phyloP scores from a whole-genome alignment of 306 rosid genomes.

The Ziziphus jujuba region DNA sequence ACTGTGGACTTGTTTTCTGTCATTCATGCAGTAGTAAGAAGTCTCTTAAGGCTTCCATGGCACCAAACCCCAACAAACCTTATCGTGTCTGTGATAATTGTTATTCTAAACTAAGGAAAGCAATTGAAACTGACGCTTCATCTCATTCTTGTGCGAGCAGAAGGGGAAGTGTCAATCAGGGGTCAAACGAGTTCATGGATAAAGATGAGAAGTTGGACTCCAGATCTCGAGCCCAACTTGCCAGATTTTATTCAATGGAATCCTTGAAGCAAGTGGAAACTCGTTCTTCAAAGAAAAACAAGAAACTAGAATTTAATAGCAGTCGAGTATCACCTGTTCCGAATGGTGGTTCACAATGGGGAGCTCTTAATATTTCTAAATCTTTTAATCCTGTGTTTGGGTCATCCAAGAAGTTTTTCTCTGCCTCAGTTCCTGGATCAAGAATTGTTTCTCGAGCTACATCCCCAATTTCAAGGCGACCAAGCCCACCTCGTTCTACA shows the following conservation, averaged over 20 bases:
- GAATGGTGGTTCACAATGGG: conserved; percentile 94
- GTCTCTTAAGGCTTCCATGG: conserved; percentile 96
- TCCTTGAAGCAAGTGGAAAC: conserved; percentile 87
- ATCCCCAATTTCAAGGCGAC: conserved; percentile 95
- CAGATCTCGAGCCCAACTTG: conserved; percentile 71
- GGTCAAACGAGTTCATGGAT: conserved; percentile 63
- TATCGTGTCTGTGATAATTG: conserved; percentile 98
- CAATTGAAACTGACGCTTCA: conserved; percentile 70
- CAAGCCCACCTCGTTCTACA: conserved; percentile 99
- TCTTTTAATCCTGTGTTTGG: conserved; percentile 97
- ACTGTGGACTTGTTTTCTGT: conserved; percentile 97
- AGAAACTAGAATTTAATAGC: conserved; percentile 93
- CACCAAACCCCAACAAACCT: conserved; percentile 97
- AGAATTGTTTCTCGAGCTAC: conserved; percentile 99
- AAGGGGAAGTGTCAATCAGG: conserved; percentile 89
- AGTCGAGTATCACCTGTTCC: conserved; percentile 96
- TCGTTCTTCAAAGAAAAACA: conserved; percentile 87
- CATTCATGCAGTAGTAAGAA: conserved; percentile 98
- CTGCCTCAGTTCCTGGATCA: conserved; percentile 99
- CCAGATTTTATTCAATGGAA: conserved; percentile 75
- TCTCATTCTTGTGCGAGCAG: conserved; percentile 81
- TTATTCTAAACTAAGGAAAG: conserved; percentile 74
- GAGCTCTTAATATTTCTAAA: conserved; percentile 80
- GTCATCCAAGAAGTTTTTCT: conserved; percentile 95
- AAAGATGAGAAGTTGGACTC: conserved; percentile 82